These are phyloP conservation scores for Boehmeria nivea DNA, from an alignment of 306 rosid species.

Conservation along the genomic window DNA sequence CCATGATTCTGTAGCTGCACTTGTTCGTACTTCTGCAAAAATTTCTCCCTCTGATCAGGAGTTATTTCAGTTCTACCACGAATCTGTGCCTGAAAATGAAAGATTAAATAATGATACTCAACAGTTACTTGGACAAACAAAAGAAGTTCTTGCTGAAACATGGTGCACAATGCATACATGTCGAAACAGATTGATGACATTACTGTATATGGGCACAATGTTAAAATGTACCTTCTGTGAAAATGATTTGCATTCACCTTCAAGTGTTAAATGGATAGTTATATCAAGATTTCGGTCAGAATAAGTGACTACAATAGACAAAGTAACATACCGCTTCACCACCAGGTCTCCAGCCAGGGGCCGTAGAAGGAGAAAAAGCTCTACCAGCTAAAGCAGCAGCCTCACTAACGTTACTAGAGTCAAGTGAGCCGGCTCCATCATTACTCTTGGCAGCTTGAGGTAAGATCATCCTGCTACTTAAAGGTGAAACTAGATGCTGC, in stretches of 20 bases:
- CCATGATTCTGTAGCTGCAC: slow-evolving; percentile 91
- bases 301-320: no score
- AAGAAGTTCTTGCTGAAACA: background rate
- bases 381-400: slow-evolving; percentile 62
- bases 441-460: slow-evolving; percentile 63
- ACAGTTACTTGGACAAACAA: background rate
- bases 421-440: slow-evolving; percentile 62
- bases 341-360: slow-evolving; percentile 96
- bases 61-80: slow-evolving; percentile 96
- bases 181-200: no score
- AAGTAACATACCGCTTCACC: slow-evolving; percentile 57
- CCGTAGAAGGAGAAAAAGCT: slow-evolving; percentile 74
- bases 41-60: slow-evolving; percentile 95
- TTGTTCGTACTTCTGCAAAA: slow-evolving; percentile 87
- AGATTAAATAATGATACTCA: slow-evolving; percentile 20
- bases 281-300: background rate
- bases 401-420: slow-evolving; percentile 57
- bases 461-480: slow-evolving; percentile 56
- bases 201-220: no score
- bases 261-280: background rate
- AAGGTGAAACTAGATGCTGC: slow-evolving; percentile 70
- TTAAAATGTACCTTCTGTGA: no score
- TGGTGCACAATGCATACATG: no score
- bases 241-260: background rate
- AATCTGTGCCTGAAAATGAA: slow-evolving; percentile 52